Evolutionary conservation across 1,284 basidiomycete genomes (phyloP).

Genomic region (Fomitopsis schrenkii): DNA sequence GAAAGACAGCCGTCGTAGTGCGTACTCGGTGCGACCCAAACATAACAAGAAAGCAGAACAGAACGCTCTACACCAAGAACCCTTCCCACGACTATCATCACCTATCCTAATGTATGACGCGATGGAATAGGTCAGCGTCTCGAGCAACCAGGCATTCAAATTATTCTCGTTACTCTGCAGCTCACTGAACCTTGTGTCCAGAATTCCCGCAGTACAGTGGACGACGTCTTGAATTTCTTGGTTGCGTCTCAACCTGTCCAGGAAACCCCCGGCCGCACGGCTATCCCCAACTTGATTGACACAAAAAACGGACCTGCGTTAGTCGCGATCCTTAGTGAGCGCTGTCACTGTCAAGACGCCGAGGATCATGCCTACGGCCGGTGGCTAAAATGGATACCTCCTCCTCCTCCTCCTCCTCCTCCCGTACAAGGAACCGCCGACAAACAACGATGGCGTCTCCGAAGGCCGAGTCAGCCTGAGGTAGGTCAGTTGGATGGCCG

Average conservation of each 20-base stretch:
- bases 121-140: not conserved
- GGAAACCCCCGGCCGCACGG: not conserved
- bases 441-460: not conserved
- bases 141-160: not conserved
- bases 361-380: too few relatives aligned
- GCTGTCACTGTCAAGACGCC: too few relatives aligned
- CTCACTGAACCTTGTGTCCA: not conserved
- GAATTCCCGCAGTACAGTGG: not conserved
- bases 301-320: not conserved
- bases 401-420: too few relatives aligned
- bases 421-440: not conserved
- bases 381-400: too few relatives aligned
- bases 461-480: not conserved
- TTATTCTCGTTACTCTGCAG: not conserved
- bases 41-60: too few relatives aligned
- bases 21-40: too few relatives aligned
- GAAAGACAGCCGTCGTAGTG: too few relatives aligned
- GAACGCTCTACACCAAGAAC: too few relatives aligned
- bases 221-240: not conserved
- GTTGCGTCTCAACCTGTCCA: not conserved
- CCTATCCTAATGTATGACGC: too few relatives aligned
- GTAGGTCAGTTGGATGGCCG: not conserved
- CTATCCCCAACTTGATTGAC: not conserved
- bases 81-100: too few relatives aligned
- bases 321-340: not conserved